These are phyloP conservation scores for Lineolata rhizophorae DNA, from an alignment of 495 filamentous ascomycete genomes.

Conservation along the genomic window DNA sequence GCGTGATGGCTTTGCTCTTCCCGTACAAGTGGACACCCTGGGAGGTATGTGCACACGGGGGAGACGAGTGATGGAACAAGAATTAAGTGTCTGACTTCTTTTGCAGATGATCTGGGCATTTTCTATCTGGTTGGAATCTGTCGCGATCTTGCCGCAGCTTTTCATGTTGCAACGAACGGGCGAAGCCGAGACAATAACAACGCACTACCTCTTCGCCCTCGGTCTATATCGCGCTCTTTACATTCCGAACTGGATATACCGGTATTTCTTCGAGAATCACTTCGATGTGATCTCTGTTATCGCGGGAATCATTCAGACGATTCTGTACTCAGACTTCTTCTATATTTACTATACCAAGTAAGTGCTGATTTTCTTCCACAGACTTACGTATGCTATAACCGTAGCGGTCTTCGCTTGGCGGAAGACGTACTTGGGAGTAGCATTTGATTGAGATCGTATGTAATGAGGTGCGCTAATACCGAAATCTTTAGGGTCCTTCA, in stretches of 20 bases:
- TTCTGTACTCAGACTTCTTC: conserved; percentile 97
- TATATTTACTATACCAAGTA: conserved; percentile 97
- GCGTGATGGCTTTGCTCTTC: conserved; percentile 57
- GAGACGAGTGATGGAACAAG: neutral
- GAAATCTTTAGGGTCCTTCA: conserved; percentile 14
- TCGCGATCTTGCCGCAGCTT: conserved; percentile 88
- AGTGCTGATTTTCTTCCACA: conserved; percentile 10
- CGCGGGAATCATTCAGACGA: conserved; percentile 77
- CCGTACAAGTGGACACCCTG: conserved; percentile 53
- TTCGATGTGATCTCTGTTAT: conserved; percentile 65
- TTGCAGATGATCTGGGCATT: conserved; percentile 85
- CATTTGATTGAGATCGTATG: neutral
- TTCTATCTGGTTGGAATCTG: conserved; percentile 89
- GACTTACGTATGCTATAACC: neutral
- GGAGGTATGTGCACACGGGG: conserved; percentile 23
- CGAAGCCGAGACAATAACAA: conserved; percentile 94
- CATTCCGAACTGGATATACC: conserved; percentile 94
- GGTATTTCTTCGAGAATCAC: conserved; percentile 52
- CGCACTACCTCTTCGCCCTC: conserved; percentile 93
- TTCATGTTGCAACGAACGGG: conserved; percentile 96
- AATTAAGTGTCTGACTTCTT: conserved; percentile 3
- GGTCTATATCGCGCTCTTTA: conserved; percentile 81
- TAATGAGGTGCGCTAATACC: neutral
- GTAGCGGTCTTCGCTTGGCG: neutral
- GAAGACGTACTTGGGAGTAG: neutral